Conservation (phyloP, 1,284 basidiomycete species). For the Rhodotorula sp. region DNA sequence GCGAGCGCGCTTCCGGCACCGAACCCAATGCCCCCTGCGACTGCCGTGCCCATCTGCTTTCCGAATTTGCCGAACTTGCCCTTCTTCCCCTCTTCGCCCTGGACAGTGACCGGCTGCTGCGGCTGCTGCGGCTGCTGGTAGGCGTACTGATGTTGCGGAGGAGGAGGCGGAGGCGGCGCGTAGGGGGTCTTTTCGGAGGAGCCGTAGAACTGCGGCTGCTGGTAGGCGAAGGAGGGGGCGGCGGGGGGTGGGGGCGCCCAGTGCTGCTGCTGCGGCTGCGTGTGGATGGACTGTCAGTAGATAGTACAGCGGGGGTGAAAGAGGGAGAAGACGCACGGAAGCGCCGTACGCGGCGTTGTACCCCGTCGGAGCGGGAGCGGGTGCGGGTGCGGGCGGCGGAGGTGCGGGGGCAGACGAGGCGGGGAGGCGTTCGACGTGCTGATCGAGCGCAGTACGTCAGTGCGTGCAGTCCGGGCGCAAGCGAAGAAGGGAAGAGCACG, state of each 20-base stretch:
- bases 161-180: constrained; percentile 1
- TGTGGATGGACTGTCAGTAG: neutral
- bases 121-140: neutral
- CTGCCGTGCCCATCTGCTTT: constrained; percentile 13
- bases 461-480: neutral
- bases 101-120: neutral
- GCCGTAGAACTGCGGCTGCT: constrained; percentile 26
- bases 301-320: neutral
- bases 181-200: neutral
- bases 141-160: neutral
- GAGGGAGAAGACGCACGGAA: neutral
- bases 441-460: neutral
- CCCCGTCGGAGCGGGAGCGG: neutral
- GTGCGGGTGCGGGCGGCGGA: neutral
- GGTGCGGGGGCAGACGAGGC: neutral
- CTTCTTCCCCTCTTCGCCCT: constrained; percentile 16
- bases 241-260: neutral
- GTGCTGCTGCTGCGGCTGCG: neutral
- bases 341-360: neutral
- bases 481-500: neutral
- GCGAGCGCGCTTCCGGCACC: constrained; percentile 3
- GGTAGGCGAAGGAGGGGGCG: constrained; percentile 20
- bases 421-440: constrained; percentile 32
- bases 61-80: constrained; percentile 20
- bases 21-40: constrained; percentile 12